A percentile compares a stretch with the other conserved stretches of the same genome.
These are phyloP conservation scores for Isatis tinctoria DNA, from an alignment of 345 rosid species.

Conservation along the genomic window DNA sequence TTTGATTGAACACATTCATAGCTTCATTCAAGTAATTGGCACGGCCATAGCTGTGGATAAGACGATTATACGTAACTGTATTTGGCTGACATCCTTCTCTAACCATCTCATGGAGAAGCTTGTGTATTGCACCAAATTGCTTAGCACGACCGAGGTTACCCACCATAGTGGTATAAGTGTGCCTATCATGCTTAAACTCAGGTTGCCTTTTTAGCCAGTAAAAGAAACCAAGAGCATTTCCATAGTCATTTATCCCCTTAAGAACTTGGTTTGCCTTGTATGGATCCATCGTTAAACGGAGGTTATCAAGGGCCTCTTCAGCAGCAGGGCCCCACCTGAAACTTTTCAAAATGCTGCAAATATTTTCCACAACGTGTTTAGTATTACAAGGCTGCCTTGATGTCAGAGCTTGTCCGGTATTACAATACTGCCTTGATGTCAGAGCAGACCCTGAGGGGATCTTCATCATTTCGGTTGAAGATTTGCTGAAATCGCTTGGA, in stretches of 20 bases:
- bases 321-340: conserved; percentile 74
- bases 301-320: conserved; percentile 62
- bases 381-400: conserved; percentile 38
- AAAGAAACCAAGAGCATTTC: conserved; percentile 77
- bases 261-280: conserved; percentile 93
- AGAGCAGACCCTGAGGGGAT: conserved; percentile 33
- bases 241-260: conserved; percentile 72
- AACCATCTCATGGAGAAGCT: conserved; percentile 75
- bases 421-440: conserved; percentile 38
- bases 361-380: conserved; percentile 50
- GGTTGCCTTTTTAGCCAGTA: conserved; percentile 70
- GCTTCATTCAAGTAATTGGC: conserved; percentile 86
- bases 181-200: conserved; percentile 80
- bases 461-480: conserved; percentile 41
- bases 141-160: conserved; percentile 88
- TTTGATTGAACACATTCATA: conserved; percentile 62
- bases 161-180: conserved; percentile 93
- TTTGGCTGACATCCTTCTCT: conserved; percentile 79
- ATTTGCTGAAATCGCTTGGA: conserved; percentile 39
- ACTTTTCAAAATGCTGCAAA: conserved; percentile 46
- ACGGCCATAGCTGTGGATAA: conserved; percentile 91
- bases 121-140: conserved; percentile 66
- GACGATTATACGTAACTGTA: conserved; percentile 85
- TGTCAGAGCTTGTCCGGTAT: conserved; percentile 28
- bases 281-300: conserved; percentile 50